Evolutionary conservation across 805 yeast species (phyloP).

Genomic region (Yamadazyma sp.): DNA sequence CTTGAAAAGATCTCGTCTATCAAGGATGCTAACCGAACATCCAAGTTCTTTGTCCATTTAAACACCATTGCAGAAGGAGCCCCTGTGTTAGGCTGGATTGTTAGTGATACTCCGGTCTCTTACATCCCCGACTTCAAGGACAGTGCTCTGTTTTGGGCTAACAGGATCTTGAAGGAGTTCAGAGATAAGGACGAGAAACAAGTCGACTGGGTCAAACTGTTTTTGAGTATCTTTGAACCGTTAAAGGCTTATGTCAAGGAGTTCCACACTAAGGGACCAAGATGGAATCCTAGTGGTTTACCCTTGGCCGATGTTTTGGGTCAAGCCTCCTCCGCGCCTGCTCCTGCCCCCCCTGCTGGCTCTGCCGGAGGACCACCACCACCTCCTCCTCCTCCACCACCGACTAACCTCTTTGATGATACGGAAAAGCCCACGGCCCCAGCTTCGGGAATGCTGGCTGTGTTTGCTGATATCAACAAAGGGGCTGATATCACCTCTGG

Average conservation of each 20-base stretch:
- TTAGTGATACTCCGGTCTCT: constrained; percentile 71
- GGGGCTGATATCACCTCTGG: constrained; percentile 85
- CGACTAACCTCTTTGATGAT: constrained; percentile 49
- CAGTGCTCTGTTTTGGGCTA: constrained; percentile 91
- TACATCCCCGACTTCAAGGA: constrained; percentile 82
- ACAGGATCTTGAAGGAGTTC: constrained; percentile 82
- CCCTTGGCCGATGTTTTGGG: constrained; percentile 53
- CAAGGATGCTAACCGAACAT: constrained; percentile 74
- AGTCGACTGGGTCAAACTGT: constrained; percentile 78
- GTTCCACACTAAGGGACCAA: constrained; percentile 78
- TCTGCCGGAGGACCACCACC: constrained; percentile 69
- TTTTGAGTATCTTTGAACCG: constrained; percentile 62
- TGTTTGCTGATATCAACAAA: constrained; percentile 84
- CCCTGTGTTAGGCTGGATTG: constrained; percentile 90
- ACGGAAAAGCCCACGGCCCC: constrained; percentile 16
- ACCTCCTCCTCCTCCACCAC: constrained; percentile 83
- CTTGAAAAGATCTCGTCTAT: constrained; percentile 58
- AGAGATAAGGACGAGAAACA: constrained; percentile 69
- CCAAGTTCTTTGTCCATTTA: constrained; percentile 65
- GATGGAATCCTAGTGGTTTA: constrained; percentile 66
- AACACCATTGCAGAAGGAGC: constrained; percentile 87
- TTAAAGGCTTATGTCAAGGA: constrained; percentile 74
- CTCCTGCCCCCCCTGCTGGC: constrained; percentile 60
- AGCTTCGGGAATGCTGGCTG: constrained; percentile 72
- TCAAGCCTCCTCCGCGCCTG: constrained; percentile 15